Base-by-base conservation (phyloP, 306 rosid genomes). In the Betula pendula region DNA sequence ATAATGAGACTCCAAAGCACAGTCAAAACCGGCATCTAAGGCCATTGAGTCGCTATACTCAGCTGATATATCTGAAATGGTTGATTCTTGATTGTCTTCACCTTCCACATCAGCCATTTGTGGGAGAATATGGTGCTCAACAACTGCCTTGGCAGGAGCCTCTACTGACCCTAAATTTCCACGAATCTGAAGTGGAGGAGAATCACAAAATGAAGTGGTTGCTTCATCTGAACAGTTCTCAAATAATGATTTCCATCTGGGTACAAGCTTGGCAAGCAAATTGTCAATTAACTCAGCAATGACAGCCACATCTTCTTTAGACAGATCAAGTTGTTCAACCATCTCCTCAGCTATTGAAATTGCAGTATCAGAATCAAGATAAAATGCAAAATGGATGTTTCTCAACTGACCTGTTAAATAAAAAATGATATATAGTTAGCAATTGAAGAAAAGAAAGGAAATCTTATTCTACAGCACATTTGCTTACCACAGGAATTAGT, bases 331-430 rank as follows among this genome's bases (percentile, higher is more conserved):
- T 52, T 89, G 88, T 77, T 90, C 96, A 59, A 89, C 98, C 98
- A 94, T 94, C 92, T 94, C 98, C 83, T 80, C 87, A 70, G 97
- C 93, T 77, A 94, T 84, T 74, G 97, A 85, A 73, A 87, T 75
- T 24, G 88, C 87, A 29, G 98, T 92, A 74, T 95, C 98, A 20
- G 92, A 80, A 52, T 87, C 82, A 3, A 85, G 85, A 80, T 84
- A 95, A 81, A 95, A 95, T 52, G 88, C 85, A 55, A 95, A 95
- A 83, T 92, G 90, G 81, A 95, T 89, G 80, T 91, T 92, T 82
- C 87, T 89, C 44, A 81, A 86, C 55, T 73, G 85, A 88, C 93
- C 97, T 95, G 87, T 76, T 43, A 68, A 84, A 40, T 59, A 15
- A 79, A 60, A 81, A 79, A 38, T 17, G 40, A 27, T 17, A 6